Conservation (phyloP, 2,329 filamentous ascomycete species). For the Coleophoma crateriformis region DNA sequence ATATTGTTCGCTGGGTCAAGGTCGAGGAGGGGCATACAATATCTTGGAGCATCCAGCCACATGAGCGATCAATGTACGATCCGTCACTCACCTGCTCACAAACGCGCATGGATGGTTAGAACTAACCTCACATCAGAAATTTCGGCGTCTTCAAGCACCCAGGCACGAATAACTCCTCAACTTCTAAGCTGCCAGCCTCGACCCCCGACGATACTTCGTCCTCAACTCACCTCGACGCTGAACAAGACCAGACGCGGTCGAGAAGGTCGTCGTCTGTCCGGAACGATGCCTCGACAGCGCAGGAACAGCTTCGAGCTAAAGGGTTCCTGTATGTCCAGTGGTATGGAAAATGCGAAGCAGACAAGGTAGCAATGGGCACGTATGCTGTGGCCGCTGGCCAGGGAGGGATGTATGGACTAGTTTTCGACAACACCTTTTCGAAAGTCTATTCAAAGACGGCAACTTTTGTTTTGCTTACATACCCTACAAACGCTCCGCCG, state of each 20-base stretch:
- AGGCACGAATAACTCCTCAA: slow-evolving; percentile 15
- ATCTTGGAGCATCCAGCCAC: slow-evolving; percentile 95
- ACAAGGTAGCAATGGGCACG: slow-evolving; percentile 88
- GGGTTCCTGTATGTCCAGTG: slow-evolving; percentile 70
- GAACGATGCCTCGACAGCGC: slow-evolving; percentile 54
- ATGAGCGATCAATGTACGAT: slow-evolving; percentile 87
- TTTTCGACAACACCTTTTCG: slow-evolving; percentile 98
- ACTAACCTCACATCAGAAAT: slow-evolving; percentile 50
- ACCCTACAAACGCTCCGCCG: slow-evolving; percentile 76
- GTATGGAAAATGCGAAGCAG: slow-evolving; percentile 93
- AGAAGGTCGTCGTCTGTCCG: slow-evolving; percentile 35
- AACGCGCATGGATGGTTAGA: no score
- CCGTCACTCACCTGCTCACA: no score
- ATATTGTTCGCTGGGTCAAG: slow-evolving; percentile 95
- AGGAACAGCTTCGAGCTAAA: slow-evolving; percentile 59
- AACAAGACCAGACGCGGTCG: slow-evolving; percentile 10
- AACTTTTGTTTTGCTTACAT: slow-evolving; percentile 90
- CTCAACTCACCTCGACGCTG: slow-evolving; percentile 18
- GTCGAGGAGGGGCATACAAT: slow-evolving; percentile 88
- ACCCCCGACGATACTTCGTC: slow-evolving; percentile 15
- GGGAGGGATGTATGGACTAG: slow-evolving; percentile 90
- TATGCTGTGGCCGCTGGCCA: slow-evolving; percentile 71
- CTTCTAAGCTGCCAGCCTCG: slow-evolving; percentile 9
- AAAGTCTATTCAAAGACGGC: slow-evolving; percentile 92
- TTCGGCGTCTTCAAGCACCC: slow-evolving; percentile 98